Conservation (phyloP, 352 stramenopile genomes). For the Globisporangium rhizosaccharum region DNA sequence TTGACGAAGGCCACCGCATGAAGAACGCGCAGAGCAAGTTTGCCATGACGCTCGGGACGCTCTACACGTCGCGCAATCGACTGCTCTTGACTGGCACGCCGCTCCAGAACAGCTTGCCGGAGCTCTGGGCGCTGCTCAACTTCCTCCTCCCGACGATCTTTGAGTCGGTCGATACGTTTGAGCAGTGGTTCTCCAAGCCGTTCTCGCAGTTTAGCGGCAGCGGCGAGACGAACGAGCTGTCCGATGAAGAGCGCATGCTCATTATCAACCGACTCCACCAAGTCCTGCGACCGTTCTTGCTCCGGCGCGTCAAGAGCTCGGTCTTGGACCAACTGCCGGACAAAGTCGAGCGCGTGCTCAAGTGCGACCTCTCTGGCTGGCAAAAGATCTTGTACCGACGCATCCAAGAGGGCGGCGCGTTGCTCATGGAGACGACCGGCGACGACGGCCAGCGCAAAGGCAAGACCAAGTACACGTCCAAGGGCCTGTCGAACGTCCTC, state of each 20-base stretch:
- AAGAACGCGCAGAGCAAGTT: constrained; percentile 91
- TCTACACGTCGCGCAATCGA: constrained; percentile 84
- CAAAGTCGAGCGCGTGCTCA: constrained; percentile 85
- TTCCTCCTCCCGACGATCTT: constrained; percentile 92
- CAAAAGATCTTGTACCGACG: constrained; percentile 87
- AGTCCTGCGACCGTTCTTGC: constrained; percentile 78
- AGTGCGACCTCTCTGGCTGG: constrained; percentile 83
- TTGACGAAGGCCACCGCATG: constrained; percentile 94
- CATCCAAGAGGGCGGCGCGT: constrained; percentile 82
- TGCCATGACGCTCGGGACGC: constrained; percentile 73
- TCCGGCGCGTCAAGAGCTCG: constrained; percentile 82
- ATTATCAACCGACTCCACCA: constrained; percentile 86
- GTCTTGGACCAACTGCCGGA: constrained; percentile 84
- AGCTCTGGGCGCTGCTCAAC: constrained; percentile 91
- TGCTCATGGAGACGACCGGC: constrained; percentile 75
- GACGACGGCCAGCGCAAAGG: constrained; percentile 56
- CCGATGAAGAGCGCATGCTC: constrained; percentile 85
- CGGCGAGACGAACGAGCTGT: constrained; percentile 77
- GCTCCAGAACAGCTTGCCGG: constrained; percentile 96
- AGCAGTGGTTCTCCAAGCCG: constrained; percentile 88
- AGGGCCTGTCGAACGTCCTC: constrained; percentile 82
- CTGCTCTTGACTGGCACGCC: constrained; percentile 98
- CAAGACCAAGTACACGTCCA: constrained; percentile 82
- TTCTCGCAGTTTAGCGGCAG: constrained; percentile 78
- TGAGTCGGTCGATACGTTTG: constrained; percentile 85